These are phyloP conservation scores for Pyrenophora teres DNA, from an alignment of 2,329 filamentous ascomycete genomes.

Conservation along the genomic window DNA sequence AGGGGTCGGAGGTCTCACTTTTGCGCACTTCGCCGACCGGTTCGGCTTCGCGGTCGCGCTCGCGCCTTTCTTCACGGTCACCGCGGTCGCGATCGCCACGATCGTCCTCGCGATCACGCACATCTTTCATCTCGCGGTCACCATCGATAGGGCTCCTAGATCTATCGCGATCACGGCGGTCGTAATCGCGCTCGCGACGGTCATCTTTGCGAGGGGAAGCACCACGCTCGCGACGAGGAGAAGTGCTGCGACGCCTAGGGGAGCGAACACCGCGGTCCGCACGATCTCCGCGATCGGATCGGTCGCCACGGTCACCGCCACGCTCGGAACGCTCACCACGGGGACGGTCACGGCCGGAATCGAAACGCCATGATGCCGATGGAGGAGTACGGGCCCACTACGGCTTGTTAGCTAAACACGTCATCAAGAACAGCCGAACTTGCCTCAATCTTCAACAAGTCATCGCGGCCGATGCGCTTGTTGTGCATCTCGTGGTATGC, in stretches of 20 bases:
- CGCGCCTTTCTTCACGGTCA: constrained; percentile 57
- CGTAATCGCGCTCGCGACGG: constrained; percentile 66
- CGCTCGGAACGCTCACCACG: constrained; percentile 62
- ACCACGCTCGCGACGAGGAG: constrained; percentile 61
- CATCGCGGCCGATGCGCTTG: constrained; percentile 95
- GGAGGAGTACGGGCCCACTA: constrained; percentile 98
- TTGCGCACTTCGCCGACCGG: constrained; percentile 90
- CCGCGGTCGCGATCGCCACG: constrained; percentile 55
- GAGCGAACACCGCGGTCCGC: constrained; percentile 75
- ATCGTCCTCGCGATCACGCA: constrained; percentile 66
- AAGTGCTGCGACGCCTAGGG: constrained; percentile 54
- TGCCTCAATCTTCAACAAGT: constrained; percentile 97
- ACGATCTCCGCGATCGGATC: constrained; percentile 65
- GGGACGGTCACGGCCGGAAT: constrained; percentile 66
- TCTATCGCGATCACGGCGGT: constrained; percentile 73
- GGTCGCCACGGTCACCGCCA: constrained; percentile 63
- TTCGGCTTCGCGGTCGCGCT: constrained; percentile 65
- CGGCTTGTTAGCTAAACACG: constrained; percentile 23
- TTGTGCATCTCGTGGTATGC: constrained; percentile 99
- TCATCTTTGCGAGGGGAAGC: constrained; percentile 82
- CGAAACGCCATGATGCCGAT: constrained; percentile 97
- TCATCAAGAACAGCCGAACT: constrained; percentile 4
- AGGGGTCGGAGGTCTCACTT: constrained; percentile 59
- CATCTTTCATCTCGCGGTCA: constrained; percentile 55
- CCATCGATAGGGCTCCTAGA: constrained; percentile 64